Percentiles rank a stretch among this genome's conserved stretches.
Conservation (phyloP, 2,329 filamentous ascomycete genomes). For the Aspergillus pseudoterreus region DNA sequence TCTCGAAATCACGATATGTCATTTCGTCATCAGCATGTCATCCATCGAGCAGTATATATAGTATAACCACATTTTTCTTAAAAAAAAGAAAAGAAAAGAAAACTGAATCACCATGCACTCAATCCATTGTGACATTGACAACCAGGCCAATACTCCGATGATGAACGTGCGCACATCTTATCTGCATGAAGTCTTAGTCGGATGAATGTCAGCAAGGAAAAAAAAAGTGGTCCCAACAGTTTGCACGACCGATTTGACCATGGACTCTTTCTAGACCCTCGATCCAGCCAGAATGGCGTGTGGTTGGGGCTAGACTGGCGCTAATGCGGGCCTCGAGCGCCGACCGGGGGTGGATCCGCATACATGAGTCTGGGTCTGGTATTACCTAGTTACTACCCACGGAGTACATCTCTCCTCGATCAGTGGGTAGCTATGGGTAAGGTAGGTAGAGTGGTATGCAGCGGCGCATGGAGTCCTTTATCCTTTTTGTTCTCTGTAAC, state of each 20-base stretch:
- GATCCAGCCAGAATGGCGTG: not conserved
- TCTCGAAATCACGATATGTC: no score
- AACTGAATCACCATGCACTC: no score
- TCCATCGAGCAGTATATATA: not conserved
- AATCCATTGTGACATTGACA: no score
- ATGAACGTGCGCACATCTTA: not conserved
- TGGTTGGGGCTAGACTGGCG: not conserved
- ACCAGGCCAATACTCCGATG: not conserved
- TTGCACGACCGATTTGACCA: not conserved
- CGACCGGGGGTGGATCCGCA: not conserved
- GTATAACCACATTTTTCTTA: not conserved
- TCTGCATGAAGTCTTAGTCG: not conserved
- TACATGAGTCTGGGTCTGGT: not conserved
- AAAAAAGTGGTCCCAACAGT: not conserved
- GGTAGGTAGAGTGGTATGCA: no score
- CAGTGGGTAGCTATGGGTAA: no score
- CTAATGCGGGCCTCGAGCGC: not conserved
- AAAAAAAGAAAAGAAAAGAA: no score
- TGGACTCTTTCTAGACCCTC: not conserved
- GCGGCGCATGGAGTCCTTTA: no score
- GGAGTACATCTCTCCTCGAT: no score
- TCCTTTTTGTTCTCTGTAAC: no score
- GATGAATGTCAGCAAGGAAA: no score
- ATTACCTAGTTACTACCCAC: no score
- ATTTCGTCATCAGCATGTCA: no score